Evolutionary conservation across 768 basidiomycete genomes (phyloP), one percentile per base, ranked within the genome.

Genomic region (Candolleomyces efflorescens): DNA sequence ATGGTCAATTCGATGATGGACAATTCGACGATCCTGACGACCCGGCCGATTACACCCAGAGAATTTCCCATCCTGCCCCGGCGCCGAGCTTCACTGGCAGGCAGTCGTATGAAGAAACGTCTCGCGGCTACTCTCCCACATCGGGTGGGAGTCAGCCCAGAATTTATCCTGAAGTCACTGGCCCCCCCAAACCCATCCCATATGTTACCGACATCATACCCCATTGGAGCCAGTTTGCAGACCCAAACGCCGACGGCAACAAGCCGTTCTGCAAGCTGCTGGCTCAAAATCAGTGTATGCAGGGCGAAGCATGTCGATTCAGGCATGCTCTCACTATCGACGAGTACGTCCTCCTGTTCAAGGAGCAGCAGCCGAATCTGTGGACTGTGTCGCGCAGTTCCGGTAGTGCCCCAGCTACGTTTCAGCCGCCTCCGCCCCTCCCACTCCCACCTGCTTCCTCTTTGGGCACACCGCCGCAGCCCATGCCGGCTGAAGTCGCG

Each of bases 151-250:
- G 12, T 41, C 11, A 10, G 11, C 38, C 27, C 2, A 43, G 36
- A 15, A 41, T 49, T 17, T 51, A 44, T 20, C 24, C 50, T 22
- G 24, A 39, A 17, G 49, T 53, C 43, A 15, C 27, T 9, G 46
- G 53, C 45, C 32, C 20, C 36, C 47, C 49, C n/a, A 27, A 32
- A n/a, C 48, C 50, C 3, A 64, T 64, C 44, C 64, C 61, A n/a
- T 65, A 66, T 53, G 59, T 64, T 45, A 62, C 65, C 2, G 56
- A 64, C 54, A 64, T 65, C 41, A 59, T 60, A 9, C 71, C 67
- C 7, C 75, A 77, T 53, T 79, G 78, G 78, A 73, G 70, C 27
- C 71, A 77, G 56, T 78, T 75, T 54, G 78, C 77, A 1, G 76
- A 79, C 56, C 75, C 76, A 3, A 52, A 59, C 23, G 73, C 73